Percentiles rank a stretch among this genome's conserved stretches.
These are phyloP conservation scores for Agaricus sinodeliciosus DNA, from an alignment of 768 basidiomycete species.

Conservation along the genomic window DNA sequence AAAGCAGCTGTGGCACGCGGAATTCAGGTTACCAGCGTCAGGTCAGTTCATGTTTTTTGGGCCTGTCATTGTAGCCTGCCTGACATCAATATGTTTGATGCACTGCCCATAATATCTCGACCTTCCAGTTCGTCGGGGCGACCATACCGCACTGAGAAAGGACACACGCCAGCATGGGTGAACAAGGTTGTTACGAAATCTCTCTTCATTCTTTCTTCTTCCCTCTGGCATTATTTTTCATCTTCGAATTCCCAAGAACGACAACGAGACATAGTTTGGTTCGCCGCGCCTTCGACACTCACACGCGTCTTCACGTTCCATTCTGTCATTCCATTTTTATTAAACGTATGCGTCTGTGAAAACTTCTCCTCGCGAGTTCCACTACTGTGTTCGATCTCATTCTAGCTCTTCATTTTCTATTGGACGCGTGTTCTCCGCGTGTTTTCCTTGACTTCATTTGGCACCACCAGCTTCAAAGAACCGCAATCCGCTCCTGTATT, in stretches of 20 bases:
- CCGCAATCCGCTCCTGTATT: too few relatives aligned
- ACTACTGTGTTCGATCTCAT: background rate
- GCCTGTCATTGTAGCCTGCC: background rate
- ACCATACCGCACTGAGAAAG: constrained; percentile 84
- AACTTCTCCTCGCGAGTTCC: background rate
- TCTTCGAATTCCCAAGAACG: background rate
- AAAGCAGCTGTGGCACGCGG: constrained; percentile 80
- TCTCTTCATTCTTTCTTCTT: constrained; percentile 13
- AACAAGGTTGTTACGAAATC: constrained; percentile 42
- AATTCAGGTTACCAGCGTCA: constrained; percentile 84
- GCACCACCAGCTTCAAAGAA: too few relatives aligned
- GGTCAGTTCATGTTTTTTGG: constrained; percentile 35
- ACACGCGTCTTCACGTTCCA: background rate
- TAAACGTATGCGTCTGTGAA: background rate
- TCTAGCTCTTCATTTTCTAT: background rate
- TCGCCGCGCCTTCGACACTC: background rate
- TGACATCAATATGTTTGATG: background rate
- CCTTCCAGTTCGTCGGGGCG: constrained; percentile 70
- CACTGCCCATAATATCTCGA: background rate
- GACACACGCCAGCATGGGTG: constrained; percentile 85
- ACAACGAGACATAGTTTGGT: background rate
- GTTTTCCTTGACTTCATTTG: too few relatives aligned
- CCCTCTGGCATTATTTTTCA: constrained; percentile 5
- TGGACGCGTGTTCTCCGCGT: background rate
- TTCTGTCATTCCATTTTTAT: background rate